These are phyloP conservation scores for Phytophthora europaea DNA, from an alignment of 352 stramenopile species.

Conservation along the genomic window DNA sequence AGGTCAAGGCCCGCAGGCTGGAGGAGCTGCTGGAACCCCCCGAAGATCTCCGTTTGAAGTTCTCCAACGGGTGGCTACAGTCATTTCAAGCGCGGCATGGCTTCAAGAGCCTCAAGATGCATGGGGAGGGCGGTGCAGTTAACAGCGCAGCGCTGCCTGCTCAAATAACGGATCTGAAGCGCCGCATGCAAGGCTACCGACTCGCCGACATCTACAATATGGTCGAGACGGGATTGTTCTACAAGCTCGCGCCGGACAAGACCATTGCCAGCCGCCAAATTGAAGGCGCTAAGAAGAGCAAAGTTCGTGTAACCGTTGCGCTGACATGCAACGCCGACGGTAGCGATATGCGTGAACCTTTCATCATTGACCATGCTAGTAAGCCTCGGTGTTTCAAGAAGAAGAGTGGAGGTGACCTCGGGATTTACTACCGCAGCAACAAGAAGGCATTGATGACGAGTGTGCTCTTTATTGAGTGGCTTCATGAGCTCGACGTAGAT, in stretches of 20 bases:
- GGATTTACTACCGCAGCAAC: slow-evolving; percentile 9
- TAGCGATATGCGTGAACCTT: slow-evolving; percentile 4
- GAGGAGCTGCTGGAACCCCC: background rate
- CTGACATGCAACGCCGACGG: slow-evolving; percentile 8
- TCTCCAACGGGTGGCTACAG: background rate
- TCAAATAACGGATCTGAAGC: background rate
- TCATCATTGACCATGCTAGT: background rate
- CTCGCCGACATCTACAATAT: slow-evolving; percentile 5
- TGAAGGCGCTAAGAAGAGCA: background rate
- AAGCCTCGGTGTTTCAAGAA: slow-evolving; percentile 14
- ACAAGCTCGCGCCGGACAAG: background rate
- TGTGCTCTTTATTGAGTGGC: slow-evolving; percentile 7
- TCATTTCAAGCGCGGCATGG: background rate
- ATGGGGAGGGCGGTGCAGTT: background rate
- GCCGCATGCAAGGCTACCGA: background rate
- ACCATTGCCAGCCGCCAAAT: background rate
- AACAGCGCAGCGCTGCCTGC: background rate
- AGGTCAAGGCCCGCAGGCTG: background rate
- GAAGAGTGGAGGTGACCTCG: background rate
- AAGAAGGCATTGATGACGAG: slow-evolving; percentile 6
- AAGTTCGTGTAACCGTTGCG: background rate
- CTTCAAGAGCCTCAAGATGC: background rate
- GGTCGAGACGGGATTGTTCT: slow-evolving; percentile 3
- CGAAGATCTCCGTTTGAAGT: background rate
- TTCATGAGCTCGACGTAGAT: background rate